Conservation (phyloP, 306 rosid species). For the Cyclanthera cordifolia region DNA sequence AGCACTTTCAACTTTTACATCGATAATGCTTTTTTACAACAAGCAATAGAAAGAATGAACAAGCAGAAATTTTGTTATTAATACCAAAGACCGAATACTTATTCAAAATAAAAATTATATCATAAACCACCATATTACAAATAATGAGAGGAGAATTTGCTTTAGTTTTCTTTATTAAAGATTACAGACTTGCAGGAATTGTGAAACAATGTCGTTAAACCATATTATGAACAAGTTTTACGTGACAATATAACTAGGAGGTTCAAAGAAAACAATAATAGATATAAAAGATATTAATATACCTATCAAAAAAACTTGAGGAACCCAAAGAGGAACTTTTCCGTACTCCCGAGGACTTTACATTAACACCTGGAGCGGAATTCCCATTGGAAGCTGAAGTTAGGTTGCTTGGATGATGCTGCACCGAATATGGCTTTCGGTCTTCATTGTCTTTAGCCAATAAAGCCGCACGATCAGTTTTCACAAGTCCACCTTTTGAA, state of each 20-base stretch:
- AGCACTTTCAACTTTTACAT: background rate
- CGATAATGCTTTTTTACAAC: background rate
- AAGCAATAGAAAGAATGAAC: background rate
- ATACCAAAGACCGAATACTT: background rate
- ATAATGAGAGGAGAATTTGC: background rate
- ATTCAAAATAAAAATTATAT: background rate
- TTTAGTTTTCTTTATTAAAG: background rate
- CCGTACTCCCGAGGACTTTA: slow-evolving; percentile 26
- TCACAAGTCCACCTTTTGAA: background rate
- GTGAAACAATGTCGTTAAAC: background rate
- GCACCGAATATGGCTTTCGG: slow-evolving; percentile 19
- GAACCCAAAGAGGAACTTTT: slow-evolving; percentile 39
- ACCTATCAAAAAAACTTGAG: slow-evolving; percentile 69
- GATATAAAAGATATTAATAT: slow-evolving; percentile 13
- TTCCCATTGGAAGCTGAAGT: slow-evolving; percentile 19
- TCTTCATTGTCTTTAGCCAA: slow-evolving; percentile 19
- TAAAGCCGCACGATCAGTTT: no score
- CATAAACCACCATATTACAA: background rate
- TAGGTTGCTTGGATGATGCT: slow-evolving; percentile 28
- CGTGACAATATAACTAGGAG: background rate
- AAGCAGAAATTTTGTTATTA: background rate
- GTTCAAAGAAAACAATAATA: background rate
- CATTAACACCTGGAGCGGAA: slow-evolving; percentile 20
- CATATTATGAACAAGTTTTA: background rate
- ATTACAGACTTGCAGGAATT: background rate